Percentiles rank a stretch among this genome's conserved stretches.
phyloP scores from a whole-genome alignment of 1,139 yeast genomes.

The Pichia norvegensis region DNA sequence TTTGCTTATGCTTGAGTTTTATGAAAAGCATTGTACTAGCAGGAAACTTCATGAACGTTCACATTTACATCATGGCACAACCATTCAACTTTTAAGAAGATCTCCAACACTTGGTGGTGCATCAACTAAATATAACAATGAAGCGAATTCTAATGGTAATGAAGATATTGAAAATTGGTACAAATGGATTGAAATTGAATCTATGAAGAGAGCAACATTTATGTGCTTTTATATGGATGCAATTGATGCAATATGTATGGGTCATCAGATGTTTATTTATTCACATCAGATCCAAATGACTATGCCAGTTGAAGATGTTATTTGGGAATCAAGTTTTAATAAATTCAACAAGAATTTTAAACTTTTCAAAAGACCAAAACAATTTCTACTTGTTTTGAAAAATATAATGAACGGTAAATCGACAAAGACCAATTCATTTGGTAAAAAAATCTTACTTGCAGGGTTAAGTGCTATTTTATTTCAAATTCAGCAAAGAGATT shows the following conservation, averaged over 20 bases:
- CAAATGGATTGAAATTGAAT: constrained; percentile 58
- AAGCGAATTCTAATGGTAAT: background rate
- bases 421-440: constrained; percentile 37
- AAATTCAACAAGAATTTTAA: constrained; percentile 18
- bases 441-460: constrained; percentile 57
- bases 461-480: constrained; percentile 64
- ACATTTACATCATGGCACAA: constrained; percentile 52
- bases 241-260: constrained; percentile 71
- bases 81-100: constrained; percentile 46
- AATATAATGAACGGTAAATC: constrained; percentile 46
- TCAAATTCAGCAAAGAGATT: constrained; percentile 69
- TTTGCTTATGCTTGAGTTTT: constrained; percentile 43
- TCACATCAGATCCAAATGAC: constrained; percentile 68
- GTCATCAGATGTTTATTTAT: constrained; percentile 63
- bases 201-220: constrained; percentile 68
- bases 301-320: constrained; percentile 70
- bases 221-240: constrained; percentile 77
- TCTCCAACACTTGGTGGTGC: constrained; percentile 53
- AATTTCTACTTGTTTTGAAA: constrained; percentile 50
- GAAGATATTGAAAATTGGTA: constrained; percentile 26
- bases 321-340: constrained; percentile 49
- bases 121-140: constrained; percentile 28
- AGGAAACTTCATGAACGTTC: constrained; percentile 49
- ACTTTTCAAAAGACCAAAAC: constrained; percentile 22
- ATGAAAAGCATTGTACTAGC: constrained; percentile 38